Conservation (phyloP, 73 alveolate genomes). For the Blepharisma japonicum region DNA sequence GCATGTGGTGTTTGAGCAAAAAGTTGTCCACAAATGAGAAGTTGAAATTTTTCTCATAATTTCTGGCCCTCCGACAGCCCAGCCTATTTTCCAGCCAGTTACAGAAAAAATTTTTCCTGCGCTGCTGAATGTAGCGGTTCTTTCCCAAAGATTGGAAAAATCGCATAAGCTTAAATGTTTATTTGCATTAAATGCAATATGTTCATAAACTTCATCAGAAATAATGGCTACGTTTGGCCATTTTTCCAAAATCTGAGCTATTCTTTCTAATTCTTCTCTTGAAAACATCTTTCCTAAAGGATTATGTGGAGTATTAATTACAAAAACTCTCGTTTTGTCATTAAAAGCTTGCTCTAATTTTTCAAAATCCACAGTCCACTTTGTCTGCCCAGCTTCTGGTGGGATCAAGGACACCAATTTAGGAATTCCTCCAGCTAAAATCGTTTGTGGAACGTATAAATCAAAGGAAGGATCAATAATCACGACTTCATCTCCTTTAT, state of each 20-base stretch:
- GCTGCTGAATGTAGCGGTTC: constrained; percentile 71
- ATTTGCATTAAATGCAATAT: constrained; percentile 49
- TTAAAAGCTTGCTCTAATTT: constrained; percentile 53
- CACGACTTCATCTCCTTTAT: constrained; percentile 52
- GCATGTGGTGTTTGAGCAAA: not conserved
- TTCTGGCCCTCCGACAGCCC: constrained; percentile 80
- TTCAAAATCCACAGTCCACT: constrained; percentile 66
- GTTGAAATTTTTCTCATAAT: constrained; percentile 44
- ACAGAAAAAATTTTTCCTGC: constrained; percentile 83
- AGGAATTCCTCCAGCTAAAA: constrained; percentile 46
- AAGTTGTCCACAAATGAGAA: constrained; percentile 34
- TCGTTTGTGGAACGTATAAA: constrained; percentile 43
- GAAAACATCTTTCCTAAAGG: constrained; percentile 85
- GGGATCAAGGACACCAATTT: constrained; percentile 38
- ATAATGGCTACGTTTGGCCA: constrained; percentile 66
- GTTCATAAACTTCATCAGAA: constrained; percentile 89
- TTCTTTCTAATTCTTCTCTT: constrained; percentile 58
- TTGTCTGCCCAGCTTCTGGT: constrained; percentile 28
- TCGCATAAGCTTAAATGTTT: constrained; percentile 60
- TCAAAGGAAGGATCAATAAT: constrained; percentile 63
- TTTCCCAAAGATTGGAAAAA: constrained; percentile 63
- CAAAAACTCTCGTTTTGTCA: constrained; percentile 63
- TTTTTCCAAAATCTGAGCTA: constrained; percentile 67
- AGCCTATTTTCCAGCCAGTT: constrained; percentile 89
- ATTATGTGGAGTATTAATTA: constrained; percentile 76